These are phyloP conservation scores for Wickerhamomyces strasburgensis DNA, from an alignment of 805 yeast genomes.

Conservation along the genomic window DNA sequence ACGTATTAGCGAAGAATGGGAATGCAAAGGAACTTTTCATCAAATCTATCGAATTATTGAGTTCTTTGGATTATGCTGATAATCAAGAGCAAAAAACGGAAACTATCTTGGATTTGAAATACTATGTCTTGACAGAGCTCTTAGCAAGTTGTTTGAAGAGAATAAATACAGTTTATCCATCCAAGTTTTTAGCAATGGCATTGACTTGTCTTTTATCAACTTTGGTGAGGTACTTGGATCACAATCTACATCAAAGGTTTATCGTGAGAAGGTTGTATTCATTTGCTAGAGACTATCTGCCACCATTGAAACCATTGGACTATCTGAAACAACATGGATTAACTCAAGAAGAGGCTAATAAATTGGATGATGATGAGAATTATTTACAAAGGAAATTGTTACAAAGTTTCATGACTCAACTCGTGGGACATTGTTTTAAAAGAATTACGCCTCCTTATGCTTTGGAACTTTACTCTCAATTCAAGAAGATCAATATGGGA, in stretches of 20 bases:
- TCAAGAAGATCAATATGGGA: constrained; percentile 15
- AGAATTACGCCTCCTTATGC: constrained; percentile 6
- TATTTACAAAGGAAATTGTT: constrained; percentile 62
- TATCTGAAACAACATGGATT: constrained; percentile 28
- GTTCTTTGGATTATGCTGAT: constrained; percentile 27
- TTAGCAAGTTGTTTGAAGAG: constrained; percentile 52
- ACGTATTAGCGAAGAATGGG: constrained; percentile 60
- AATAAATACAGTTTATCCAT: constrained; percentile 69
- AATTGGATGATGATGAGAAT: constrained; percentile 49
- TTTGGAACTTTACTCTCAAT: constrained; percentile 12
- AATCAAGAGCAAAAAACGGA: constrained; percentile 8
- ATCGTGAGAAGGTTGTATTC: constrained; percentile 59
- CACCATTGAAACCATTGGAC: constrained; percentile 38
- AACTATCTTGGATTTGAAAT: constrained; percentile 36
- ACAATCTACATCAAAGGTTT: constrained; percentile 32
- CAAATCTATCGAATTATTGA: constrained; percentile 61
- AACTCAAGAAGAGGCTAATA: constrained; percentile 34
- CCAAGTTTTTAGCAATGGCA: constrained; percentile 70
- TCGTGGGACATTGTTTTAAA: constrained; percentile 34
- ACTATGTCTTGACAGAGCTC: constrained; percentile 65
- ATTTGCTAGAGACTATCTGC: constrained; percentile 55
- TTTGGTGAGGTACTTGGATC: constrained; percentile 36
- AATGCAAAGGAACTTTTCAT: constrained; percentile 78
- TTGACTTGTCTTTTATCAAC: constrained; percentile 54
- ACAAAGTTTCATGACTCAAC: constrained; percentile 54